Evolutionary conservation across 345 rosid genomes (phyloP), one percentile per base, ranked within the genome.

Genomic region (Firmiana major): DNA sequence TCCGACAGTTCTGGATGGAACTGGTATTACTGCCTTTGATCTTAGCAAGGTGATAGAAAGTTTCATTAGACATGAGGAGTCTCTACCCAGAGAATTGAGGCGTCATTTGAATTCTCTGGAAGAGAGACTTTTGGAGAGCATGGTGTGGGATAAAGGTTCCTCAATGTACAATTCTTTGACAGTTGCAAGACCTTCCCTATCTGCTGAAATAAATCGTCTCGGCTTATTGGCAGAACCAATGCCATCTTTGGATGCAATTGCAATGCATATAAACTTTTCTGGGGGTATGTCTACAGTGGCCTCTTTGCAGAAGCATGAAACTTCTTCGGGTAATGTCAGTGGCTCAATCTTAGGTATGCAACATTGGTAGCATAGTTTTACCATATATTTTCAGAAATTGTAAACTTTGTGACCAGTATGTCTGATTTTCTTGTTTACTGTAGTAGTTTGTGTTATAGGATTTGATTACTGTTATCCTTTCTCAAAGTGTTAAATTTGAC

Each of bases 111-210:
- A 93, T 85, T 93, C 98, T 17, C 76, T 96, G 83, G 99, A 96
- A 87, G 97, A 96, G 88, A 86, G 95, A 54, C 97, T 96, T 80
- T 81, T 96, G 81, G 98, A 96, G 88, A 93, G 96, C 84, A 91
- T 96, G 99, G 99, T 93, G 22, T 96, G 98, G 99, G 97, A 92
- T 81, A 96, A 89, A 81, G 97, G 97, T 69, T 96, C 97, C 48
- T 93, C 99, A 53, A 88, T 93, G 97, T 96, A 91, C 88, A 96
- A 96, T 79, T 96, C 98, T 54, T 84, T 96, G 89, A 84, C 87
- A 38, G 94, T 93, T 80, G 99, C 99, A 69, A 90, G 89, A 79
- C 90, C 98, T 40, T 55, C 86, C 17, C 89, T 89, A 51, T 84
- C 92, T 16, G 73, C 81, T 22, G 98, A 93, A 68, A 93, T 96